Evolutionary conservation across 495 filamentous ascomycete genomes (phyloP), one percentile per base, ranked within the genome.

Genomic region (Xylaria castorea): DNA sequence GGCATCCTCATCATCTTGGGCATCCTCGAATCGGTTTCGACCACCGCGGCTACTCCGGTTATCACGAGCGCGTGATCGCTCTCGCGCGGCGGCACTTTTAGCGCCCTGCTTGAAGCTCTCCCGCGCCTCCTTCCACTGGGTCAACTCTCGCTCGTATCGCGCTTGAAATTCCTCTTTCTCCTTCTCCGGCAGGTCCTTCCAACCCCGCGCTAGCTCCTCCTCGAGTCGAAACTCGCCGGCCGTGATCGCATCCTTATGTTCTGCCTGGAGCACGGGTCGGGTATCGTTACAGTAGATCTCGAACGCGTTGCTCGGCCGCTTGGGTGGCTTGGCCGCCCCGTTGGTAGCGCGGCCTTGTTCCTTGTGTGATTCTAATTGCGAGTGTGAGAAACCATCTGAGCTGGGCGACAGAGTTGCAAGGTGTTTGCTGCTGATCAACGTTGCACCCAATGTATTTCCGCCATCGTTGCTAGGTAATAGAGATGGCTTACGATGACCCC

Each of bases 401-500:
- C 81, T 86, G 68, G 80, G 85, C 71, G 85, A 88, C 18, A 83
- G 80, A 20, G 74, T 81, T 62, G 68, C 79, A 48, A 76, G 76
- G 74, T 76, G 84, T 81, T 84, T 84, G 80, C 75, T 83, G 80
- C 73, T 82, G 74, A 86, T 81, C 69, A 85, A 84, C 20, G 79
- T 81, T 36, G 77, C 77, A 71, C 75, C 75, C 8, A 77, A 58
- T 20, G 74, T 71, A 36, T 71, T 68, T 73, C 81, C 79, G 58
- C 77, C 76, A 66, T 78, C 79, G 66, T 62, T 73, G 64, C 74
- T 75, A 58, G 80, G 74, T 32, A 86, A 78, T 22, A 84, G 80
- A 63, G 84, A 85, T 30, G 86, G 83, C 79, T 88, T 88, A 44
- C 87, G 79, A 68, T 88, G 92, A 42, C 91, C 91, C 60, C 94